Conservation (phyloP, 345 rosid genomes). For the Fremontodendron californicum region DNA sequence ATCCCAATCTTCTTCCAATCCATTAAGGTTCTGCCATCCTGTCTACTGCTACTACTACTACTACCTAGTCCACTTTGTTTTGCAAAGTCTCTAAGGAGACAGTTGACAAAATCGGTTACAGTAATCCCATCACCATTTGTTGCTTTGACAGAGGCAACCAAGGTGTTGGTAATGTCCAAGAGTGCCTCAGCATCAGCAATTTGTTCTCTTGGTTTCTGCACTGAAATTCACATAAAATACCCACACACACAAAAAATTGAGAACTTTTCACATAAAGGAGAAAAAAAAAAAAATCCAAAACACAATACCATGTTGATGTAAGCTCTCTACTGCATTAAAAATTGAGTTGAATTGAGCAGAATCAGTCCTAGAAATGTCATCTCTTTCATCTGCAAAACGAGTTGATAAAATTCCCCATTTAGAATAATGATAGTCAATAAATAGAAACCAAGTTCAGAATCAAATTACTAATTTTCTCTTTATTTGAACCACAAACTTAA, state of each 20-base stretch:
- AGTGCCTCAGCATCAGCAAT: slow-evolving; percentile 46
- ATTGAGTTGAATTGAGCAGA: slow-evolving; percentile 28
- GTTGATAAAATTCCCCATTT: background rate
- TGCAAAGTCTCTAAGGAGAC: slow-evolving; percentile 26
- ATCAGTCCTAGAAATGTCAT: slow-evolving; percentile 25
- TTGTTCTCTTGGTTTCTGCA: slow-evolving; percentile 42
- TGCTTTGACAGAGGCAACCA: slow-evolving; percentile 26
- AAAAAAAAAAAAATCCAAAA: background rate
- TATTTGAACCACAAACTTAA: background rate
- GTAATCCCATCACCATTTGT: slow-evolving; percentile 31
- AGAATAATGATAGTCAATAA: background rate
- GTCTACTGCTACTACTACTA: background rate
- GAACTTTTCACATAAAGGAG: background rate
- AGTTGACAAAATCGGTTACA: slow-evolving; percentile 27
- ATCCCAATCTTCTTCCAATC: slow-evolving; percentile 38
- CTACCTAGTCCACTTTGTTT: slow-evolving; percentile 12
- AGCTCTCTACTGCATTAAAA: slow-evolving; percentile 28
- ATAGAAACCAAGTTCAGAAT: background rate
- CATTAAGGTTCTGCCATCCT: slow-evolving; percentile 8
- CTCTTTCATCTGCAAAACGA: slow-evolving; percentile 29
- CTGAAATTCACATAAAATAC: slow-evolving; percentile 23
- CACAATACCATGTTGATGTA: slow-evolving; percentile 35
- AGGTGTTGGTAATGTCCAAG: slow-evolving; percentile 26
- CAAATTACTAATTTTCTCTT: background rate
- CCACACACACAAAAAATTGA: background rate